Evolutionary conservation across 495 filamentous ascomycete species (phyloP).

Genomic region (Xylaria acuta): DNA sequence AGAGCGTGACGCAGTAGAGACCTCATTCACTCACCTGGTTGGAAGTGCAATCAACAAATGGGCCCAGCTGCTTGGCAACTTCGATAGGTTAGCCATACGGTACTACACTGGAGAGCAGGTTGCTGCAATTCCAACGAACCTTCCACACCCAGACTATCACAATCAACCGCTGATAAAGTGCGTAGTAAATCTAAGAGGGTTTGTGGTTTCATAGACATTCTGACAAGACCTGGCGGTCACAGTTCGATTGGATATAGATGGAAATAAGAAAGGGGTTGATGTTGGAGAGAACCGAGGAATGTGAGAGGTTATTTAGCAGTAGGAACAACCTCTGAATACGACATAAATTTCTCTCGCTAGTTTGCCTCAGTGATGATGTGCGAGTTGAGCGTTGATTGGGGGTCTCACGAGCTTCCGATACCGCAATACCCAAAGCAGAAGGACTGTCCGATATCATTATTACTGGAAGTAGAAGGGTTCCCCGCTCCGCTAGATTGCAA

Average conservation of each 20-base stretch:
- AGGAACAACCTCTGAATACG: not conserved
- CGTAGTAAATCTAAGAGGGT: constrained; percentile 48
- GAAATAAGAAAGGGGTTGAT: not conserved
- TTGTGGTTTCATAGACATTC: constrained; percentile 6
- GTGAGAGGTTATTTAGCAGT: not conserved
- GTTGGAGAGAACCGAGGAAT: not conserved
- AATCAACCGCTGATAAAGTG: constrained; percentile 53
- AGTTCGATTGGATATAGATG: not conserved
- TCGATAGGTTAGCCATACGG: constrained; percentile 13
- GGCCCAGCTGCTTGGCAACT: constrained; percentile 64
- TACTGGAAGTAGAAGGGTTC: not conserved
- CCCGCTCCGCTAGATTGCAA: not conserved
- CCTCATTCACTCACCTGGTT: constrained; percentile 57
- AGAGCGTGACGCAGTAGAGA: not conserved
- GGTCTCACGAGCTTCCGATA: not conserved
- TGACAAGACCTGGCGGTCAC: not conserved
- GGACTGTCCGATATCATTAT: not conserved
- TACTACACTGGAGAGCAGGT: not conserved
- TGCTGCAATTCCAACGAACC: constrained; percentile 41
- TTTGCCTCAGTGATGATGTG: not conserved
- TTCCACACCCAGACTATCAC: constrained; percentile 65
- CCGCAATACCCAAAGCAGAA: constrained; percentile 4
- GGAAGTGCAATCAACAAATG: constrained; percentile 71
- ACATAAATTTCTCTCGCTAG: not conserved
- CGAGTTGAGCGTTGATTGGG: not conserved